Evolutionary conservation across 345 rosid genomes (phyloP), one percentile per base, ranked within the genome.

Genomic region (Balakata baccata): DNA sequence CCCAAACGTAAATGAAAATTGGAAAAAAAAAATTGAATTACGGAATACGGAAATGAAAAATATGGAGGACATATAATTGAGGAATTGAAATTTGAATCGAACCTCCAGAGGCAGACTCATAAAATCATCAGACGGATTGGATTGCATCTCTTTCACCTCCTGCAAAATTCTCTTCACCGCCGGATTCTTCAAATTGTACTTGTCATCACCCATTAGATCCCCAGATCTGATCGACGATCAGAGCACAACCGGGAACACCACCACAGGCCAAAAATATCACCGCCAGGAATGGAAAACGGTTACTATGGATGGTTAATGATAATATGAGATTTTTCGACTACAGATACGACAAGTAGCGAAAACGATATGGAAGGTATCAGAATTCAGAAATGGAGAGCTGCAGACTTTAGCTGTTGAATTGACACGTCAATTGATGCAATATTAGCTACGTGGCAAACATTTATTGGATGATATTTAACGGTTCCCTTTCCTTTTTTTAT

Each of bases 121-220:
- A 85, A 95, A 92, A 89, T 95, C 99, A 71, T 95, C 98, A 49
- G 98, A 92, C 0, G 98, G 99, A 84, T 91, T 89, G 25, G 98
- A 91, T 79, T 92, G 99, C 98, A 91, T 92, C 92, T 92, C 99
- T 80, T 93, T 92, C 61, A 95, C 93, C 89, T 95, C 99, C 88
- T 91, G 97, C 78, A 95, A 76, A 71, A 95, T 92, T 89, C 98
- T 86, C 96, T 92, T 92, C 77, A 95, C 98, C 45, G 94, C 93
- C 53, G 97, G 97, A 77, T 95, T 95, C 85, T 92, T 92, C 71
- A 84, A 82, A 70, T 92, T 95, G 77, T 89, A 95, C 88, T 78
- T 89, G 73, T 92, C 96, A 75, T 82, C 97, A 82, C 92, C 92
- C 96, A 92, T 93, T 18, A 56, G 74, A 76, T 81, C 68, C n/a